Base-by-base conservation (phyloP, 108 stramenopile species). In the Asterionellopsis glacialis region DNA sequence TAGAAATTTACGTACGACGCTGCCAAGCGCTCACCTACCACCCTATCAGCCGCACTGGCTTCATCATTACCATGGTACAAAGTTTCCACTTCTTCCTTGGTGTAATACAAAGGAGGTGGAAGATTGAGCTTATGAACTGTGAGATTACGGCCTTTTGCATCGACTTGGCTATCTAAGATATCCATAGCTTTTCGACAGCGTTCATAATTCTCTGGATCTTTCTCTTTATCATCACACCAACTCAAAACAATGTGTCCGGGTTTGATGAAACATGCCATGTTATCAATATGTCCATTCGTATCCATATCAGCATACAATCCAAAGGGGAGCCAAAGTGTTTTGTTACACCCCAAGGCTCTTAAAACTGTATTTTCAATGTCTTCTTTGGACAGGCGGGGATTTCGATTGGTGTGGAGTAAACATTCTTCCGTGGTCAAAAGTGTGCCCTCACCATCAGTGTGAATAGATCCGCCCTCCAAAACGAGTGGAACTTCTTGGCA, bases 1-100 rank as follows among this genome's bases (percentile, higher is more conserved):
- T 93, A 93, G 64, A 85, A 93, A 51, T 93, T 93, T 11, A 89
- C 64, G 55, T 93, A 93, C 0, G 79, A 81, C 6, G 73, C 87
- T 12, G 87, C 84, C 55, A 88, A 69, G 15, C 43, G 41, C 42
- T 68, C 63, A 16, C 79, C 84, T 24, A 53, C 69, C 10, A 52
- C 24, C 39, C 82, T 44, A 19, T 47, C 51, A 13, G 50, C 51
- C 0, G 42, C 52, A 11, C 51, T 40, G 21, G 39, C 22, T 12
- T 47, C 42, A 13, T 64, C 43, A 51, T 63, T 52, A 27, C 33
- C 47, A 22, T 10, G 19, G 14, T 4, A 18, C 39, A 82, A 45
- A n/a, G 51, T 49, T 18, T 40, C 15, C 11, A 71, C 81, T 53
- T 84, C 85, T 41, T 72, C 83, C 33, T 68, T 11, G 3, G 72